phyloP scores from a whole-genome alignment of 495 filamentous ascomycete genomes.

The Immersiella caudata region DNA sequence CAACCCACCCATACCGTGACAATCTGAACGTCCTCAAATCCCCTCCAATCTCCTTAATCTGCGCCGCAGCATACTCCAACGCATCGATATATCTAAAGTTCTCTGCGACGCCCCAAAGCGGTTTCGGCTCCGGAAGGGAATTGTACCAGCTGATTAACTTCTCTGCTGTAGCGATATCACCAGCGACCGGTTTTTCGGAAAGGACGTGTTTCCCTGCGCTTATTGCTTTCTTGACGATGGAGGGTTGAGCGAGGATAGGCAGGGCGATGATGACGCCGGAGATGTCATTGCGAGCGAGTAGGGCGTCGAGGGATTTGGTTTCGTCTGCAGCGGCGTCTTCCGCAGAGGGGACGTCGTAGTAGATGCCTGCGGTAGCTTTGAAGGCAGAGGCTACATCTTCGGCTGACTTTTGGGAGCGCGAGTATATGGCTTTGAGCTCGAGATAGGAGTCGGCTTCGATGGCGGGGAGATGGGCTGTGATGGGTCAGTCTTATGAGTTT shows the following conservation, averaged over 20 bases:
- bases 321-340: constrained; percentile 39
- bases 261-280: constrained; percentile 70
- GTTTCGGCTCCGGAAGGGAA: constrained; percentile 33
- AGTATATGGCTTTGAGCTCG: constrained; percentile 63
- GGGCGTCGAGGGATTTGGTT: constrained; percentile 57
- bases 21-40: constrained; percentile 66
- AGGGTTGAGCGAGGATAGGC: constrained; percentile 63
- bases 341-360: constrained; percentile 56
- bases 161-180: constrained; percentile 60
- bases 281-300: constrained; percentile 68
- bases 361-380: constrained; percentile 47
- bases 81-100: constrained; percentile 69
- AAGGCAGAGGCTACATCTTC: constrained; percentile 35
- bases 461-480: constrained; percentile 49
- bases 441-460: constrained; percentile 49
- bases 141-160: constrained; percentile 65
- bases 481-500: constrained; percentile 21
- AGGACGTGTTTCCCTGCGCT: constrained; percentile 76
- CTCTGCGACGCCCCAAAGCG: constrained; percentile 72
- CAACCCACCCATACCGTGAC: constrained; percentile 56
- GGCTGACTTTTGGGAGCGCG: constrained; percentile 56
- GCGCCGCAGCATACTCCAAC: constrained; percentile 56
- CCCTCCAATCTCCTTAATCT: constrained; percentile 65
- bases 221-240: constrained; percentile 60
- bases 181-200: constrained; percentile 78